phyloP scores from a whole-genome alignment of 2,329 filamentous ascomycete species.

The Fonsecaea monophora region DNA sequence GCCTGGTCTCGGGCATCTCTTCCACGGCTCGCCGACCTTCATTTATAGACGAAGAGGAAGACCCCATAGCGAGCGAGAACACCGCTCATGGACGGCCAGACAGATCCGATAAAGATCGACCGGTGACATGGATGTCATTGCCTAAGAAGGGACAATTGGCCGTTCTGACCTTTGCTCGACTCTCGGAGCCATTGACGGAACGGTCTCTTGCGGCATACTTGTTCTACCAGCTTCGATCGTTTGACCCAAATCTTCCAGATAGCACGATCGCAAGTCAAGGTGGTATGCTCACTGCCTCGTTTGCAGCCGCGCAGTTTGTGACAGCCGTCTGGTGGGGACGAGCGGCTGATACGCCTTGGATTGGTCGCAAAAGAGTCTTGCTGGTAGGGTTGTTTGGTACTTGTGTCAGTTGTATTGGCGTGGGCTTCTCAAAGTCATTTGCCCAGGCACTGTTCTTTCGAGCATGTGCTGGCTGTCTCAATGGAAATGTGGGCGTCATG shows the following conservation, averaged over 20 bases:
- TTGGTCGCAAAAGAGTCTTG: conserved; percentile 78
- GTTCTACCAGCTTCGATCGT: conserved; percentile 87
- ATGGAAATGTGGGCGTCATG: conserved; percentile 78
- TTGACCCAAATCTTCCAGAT: conserved; percentile 65
- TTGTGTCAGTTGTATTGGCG: conserved; percentile 68
- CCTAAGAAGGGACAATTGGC: conserved; percentile 79
- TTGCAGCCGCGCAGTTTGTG: conserved; percentile 80
- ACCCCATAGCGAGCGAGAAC: conserved; percentile 28
- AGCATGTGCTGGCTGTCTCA: conserved; percentile 69
- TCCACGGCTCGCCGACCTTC: conserved; percentile 36
- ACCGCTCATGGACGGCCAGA: conserved; percentile 9
- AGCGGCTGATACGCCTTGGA: conserved; percentile 67
- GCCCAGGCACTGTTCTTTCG: conserved; percentile 69
- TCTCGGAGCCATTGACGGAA: conserved; percentile 83
- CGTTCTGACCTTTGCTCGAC: conserved; percentile 76
- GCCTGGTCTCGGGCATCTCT: conserved; percentile 25
- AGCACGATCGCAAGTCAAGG: conserved; percentile 76
- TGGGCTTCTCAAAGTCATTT: conserved; percentile 72
- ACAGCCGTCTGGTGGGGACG: conserved; percentile 85
- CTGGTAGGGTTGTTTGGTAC: conserved; percentile 78
- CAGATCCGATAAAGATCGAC: conserved; percentile 46
- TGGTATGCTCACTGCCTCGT: conserved; percentile 77
- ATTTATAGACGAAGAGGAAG: conserved; percentile 40
- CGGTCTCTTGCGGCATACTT: conserved; percentile 80
- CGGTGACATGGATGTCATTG: conserved; percentile 73